Evolutionary conservation across 768 basidiomycete genomes (phyloP).

Genomic region (Kwoniella bestiolae): DNA sequence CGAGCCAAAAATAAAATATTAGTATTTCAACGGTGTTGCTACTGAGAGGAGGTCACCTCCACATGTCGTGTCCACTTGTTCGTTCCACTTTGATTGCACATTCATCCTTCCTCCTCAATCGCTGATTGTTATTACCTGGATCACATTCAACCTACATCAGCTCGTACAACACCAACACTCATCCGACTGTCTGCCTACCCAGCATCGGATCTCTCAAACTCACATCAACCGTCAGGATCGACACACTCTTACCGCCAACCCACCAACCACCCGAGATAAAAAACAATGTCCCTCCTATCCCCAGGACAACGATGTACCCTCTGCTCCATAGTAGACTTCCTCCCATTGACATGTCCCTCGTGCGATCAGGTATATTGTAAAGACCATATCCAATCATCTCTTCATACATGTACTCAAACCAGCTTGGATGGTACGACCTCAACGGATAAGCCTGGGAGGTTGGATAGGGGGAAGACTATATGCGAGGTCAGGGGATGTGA

Average conservation of each 20-base stretch:
- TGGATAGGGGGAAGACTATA: conserved; percentile 16
- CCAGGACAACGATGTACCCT: conserved; percentile 31
- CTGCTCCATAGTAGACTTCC: conserved; percentile 44
- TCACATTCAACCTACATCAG: no score
- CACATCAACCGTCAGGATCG: background rate
- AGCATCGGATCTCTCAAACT: background rate
- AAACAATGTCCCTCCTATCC: conserved; percentile 29
- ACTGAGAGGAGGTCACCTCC: background rate
- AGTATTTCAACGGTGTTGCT: no score
- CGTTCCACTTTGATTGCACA: background rate
- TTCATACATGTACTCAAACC: conserved; percentile 23
- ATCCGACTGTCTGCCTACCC: no score
- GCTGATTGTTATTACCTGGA: no score
- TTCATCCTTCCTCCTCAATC: no score
- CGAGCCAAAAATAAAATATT: no score
- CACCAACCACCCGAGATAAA: no score
- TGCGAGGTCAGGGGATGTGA: conserved; percentile 35
- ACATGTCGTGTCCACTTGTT: conserved; percentile 7
- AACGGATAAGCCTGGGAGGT: background rate
- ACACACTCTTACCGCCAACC: background rate
- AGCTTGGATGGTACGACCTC: background rate
- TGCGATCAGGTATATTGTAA: conserved; percentile 34
- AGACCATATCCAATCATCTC: conserved; percentile 28
- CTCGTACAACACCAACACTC: no score
- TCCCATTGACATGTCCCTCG: conserved; percentile 37